Evolutionary conservation across 176 grass and related monocot genomes (phyloP).

Genomic region (Themeda triandra): DNA sequence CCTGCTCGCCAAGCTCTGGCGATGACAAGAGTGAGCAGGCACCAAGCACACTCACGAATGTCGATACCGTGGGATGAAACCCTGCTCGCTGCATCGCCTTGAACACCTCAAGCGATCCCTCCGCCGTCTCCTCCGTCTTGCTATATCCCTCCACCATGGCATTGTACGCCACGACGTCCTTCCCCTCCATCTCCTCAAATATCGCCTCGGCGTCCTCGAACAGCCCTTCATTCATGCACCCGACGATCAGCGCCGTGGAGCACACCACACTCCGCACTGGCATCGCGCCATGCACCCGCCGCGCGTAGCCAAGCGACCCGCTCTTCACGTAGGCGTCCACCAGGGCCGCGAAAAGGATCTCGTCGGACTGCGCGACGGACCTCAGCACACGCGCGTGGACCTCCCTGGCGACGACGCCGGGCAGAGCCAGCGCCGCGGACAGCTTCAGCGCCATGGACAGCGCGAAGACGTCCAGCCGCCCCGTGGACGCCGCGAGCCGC

Average conservation of each 20-base stretch:
- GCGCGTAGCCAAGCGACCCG: constrained; percentile 42
- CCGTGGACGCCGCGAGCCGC: constrained; percentile 40
- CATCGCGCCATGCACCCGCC: constrained; percentile 38
- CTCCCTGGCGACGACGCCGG: constrained; percentile 34
- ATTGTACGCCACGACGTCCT: constrained; percentile 69
- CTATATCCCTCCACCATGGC: constrained; percentile 83
- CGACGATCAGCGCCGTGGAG: constrained; percentile 73
- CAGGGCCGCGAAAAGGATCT: constrained; percentile 55
- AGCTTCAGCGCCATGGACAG: constrained; percentile 91
- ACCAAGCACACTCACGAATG: constrained; percentile 70
- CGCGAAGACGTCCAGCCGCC: constrained; percentile 51
- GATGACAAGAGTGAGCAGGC: constrained; percentile 66
- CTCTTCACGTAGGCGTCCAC: constrained; percentile 85
- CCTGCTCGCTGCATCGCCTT: constrained; percentile 50
- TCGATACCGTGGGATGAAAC: constrained; percentile 53
- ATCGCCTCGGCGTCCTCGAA: constrained; percentile 48
- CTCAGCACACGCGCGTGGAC: constrained; percentile 61
- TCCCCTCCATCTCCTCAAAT: constrained; percentile 40
- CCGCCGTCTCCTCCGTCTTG: constrained; percentile 40
- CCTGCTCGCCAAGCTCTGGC: constrained; percentile 59
- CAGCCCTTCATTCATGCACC: constrained; percentile 64
- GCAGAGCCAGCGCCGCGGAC: constrained; percentile 31
- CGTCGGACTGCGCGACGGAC: constrained; percentile 38
- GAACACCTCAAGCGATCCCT: constrained; percentile 53
- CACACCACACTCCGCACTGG: constrained; percentile 52